Evolutionary conservation across 176 grass and related monocot genomes (phyloP).

Genomic region (Thalia dealbata): DNA sequence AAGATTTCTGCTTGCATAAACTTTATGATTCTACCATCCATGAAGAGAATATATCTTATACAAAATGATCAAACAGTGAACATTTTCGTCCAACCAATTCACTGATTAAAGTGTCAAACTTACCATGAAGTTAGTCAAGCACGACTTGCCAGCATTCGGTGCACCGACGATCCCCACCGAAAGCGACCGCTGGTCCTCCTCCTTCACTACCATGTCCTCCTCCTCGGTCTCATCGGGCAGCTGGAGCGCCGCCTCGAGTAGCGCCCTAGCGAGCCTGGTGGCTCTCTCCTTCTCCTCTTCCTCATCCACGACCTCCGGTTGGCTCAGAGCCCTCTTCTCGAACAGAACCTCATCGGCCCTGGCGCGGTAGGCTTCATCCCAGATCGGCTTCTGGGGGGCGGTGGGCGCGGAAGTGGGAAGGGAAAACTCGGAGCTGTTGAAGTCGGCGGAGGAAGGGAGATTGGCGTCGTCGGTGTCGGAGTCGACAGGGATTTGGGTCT

Average conservation of each 20-base stretch:
- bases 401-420: background rate
- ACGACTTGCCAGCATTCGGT: constrained; percentile 88
- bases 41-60: background rate
- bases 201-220: constrained; percentile 48
- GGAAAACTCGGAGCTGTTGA: constrained; percentile 19
- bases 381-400: constrained; percentile 21
- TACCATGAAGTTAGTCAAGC: constrained; percentile 82
- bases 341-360: constrained; percentile 64
- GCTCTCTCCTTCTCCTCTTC: constrained; percentile 46
- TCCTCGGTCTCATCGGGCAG: constrained; percentile 53
- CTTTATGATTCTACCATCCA: background rate
- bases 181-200: constrained; percentile 84
- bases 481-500: constrained; percentile 14
- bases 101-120: background rate
- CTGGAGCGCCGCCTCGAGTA: constrained; percentile 68
- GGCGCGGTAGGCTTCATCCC: constrained; percentile 58
- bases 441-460: constrained; percentile 5
- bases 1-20: background rate
- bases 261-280: constrained; percentile 51
- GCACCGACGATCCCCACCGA: constrained; percentile 80
- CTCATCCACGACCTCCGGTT: background rate
- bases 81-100: too few relatives aligned
- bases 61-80: too few relatives aligned
- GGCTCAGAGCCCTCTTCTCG: constrained; percentile 13
- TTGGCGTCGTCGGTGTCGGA: constrained; percentile 13